Evolutionary conservation across 257 asterid genomes (phyloP).

Genomic region (Solanum neorickii): DNA sequence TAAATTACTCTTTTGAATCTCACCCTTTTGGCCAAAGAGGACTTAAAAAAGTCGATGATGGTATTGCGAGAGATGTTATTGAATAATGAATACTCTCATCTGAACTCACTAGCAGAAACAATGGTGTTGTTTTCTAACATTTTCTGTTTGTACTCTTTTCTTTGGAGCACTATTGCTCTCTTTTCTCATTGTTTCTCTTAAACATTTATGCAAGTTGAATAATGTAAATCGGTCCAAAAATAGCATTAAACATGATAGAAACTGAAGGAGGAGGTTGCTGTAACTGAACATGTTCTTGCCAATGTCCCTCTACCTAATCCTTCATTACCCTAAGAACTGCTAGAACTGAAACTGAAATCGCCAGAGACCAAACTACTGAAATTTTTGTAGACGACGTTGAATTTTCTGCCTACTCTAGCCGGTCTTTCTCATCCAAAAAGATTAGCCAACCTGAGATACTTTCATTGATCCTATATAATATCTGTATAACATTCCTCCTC

Average conservation of each 20-base stretch:
- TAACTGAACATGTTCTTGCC: not conserved
- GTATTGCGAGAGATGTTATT: conserved; percentile 12
- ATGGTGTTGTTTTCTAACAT: not conserved
- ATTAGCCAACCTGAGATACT: not conserved
- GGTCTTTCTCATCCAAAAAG: conserved; percentile 28
- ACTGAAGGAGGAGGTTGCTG: not conserved
- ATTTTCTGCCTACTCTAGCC: conserved; percentile 25
- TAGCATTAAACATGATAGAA: not conserved
- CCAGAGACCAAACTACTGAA: conserved; percentile 3
- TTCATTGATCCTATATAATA: not conserved
- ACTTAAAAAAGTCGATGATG: conserved; percentile 24
- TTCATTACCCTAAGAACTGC: not conserved
- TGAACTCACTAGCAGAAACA: not conserved
- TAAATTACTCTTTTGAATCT: conserved; percentile 42
- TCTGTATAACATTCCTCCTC: not conserved
- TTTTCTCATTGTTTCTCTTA: conserved; percentile 3
- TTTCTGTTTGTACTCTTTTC: not conserved
- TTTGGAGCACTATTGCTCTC: not conserved
- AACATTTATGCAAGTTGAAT: not conserved
- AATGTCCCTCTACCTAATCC: not conserved
- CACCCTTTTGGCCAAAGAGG: conserved; percentile 19
- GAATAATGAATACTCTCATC: not conserved
- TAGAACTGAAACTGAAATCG: not conserved
- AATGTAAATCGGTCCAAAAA: not conserved
- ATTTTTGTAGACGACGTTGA: conserved; percentile 48